phyloP scores from a whole-genome alignment of 192 early-diverging fungal genomes.

The Coemansia sp. region DNA sequence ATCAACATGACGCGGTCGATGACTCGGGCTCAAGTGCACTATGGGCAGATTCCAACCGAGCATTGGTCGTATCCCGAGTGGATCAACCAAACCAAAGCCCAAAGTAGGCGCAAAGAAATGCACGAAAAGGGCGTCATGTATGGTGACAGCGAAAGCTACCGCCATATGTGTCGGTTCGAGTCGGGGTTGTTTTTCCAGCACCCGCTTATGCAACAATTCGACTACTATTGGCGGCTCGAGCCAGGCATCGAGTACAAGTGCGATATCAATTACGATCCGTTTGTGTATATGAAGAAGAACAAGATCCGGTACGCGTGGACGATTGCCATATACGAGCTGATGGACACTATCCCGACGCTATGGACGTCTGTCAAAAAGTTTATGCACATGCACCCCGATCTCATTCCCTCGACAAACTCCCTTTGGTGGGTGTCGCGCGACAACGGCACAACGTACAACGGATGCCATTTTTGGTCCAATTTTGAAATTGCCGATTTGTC shows the following conservation, averaged over 20 bases:
- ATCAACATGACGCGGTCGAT: conserved; percentile 57
- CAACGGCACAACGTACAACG: conserved; percentile 56
- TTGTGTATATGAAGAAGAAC: conserved; percentile 47
- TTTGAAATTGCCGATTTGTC: conserved; percentile 83
- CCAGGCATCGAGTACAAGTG: conserved; percentile 50
- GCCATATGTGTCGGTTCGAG: conserved; percentile 52
- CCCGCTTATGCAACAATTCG: conserved; percentile 41
- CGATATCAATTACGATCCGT: conserved; percentile 56
- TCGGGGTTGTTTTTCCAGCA: conserved; percentile 46
- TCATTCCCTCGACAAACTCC: conserved; percentile 27
- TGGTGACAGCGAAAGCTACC: conserved; percentile 50
- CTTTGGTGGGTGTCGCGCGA: conserved; percentile 34
- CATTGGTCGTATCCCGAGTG: conserved; percentile 79
- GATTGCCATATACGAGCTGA: conserved; percentile 49
- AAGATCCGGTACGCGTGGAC: conserved; percentile 49
- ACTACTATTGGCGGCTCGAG: conserved; percentile 57
- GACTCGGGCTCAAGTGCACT: conserved; percentile 58
- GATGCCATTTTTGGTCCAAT: conserved; percentile 82
- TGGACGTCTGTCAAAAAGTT: conserved; percentile 57
- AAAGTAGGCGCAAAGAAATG: conserved; percentile 57
- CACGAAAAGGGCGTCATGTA: conserved; percentile 37
- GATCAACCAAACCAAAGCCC: conserved; percentile 64
- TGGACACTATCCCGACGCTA: conserved; percentile 47
- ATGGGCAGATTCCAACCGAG: conserved; percentile 63
- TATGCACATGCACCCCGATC: conserved; percentile 20